Percentiles rank a stretch among this genome's conserved stretches.
Conservation (phyloP, 495 filamentous ascomycete genomes). For the Neurospora tetrasperma region DNA sequence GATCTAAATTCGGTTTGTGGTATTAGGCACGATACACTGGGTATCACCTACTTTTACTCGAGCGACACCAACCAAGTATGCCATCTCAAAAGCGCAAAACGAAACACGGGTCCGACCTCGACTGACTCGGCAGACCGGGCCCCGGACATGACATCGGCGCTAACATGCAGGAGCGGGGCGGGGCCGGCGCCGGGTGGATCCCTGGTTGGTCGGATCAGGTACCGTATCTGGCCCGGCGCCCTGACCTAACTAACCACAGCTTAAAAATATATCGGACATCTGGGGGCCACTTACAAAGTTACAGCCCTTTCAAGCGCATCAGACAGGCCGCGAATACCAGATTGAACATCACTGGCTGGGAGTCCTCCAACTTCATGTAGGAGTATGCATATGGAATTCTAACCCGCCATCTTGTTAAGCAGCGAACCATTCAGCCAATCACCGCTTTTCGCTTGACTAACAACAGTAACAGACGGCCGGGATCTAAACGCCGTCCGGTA, state of each 20-base stretch:
- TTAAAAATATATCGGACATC: not conserved
- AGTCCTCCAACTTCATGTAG: too few species aligned
- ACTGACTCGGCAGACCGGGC: not conserved
- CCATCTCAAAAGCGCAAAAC: not conserved
- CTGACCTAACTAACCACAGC: too few species aligned
- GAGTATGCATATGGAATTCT: too few species aligned
- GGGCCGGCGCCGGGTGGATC: not conserved
- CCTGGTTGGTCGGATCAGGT: not conserved
- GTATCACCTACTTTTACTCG: not conserved
- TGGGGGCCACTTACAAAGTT: not conserved
- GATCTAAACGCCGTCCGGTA: not conserved
- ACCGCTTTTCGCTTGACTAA: not conserved
- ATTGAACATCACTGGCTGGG: too few species aligned
- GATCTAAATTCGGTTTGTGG: not conserved
- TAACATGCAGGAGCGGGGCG: not conserved
- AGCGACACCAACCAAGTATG: not conserved
- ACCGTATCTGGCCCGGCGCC: not conserved
- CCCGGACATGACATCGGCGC: not conserved
- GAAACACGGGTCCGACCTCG: not conserved
- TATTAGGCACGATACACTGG: not conserved
- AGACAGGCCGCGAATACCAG: accelerated
- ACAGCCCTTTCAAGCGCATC: not conserved
- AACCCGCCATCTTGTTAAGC: too few species aligned
- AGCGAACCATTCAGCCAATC: not conserved
- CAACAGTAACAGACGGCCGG: not conserved